Base-by-base conservation (phyloP, 2,329 filamentous ascomycete genomes). In the Scopulariopsis brevicaulis region DNA sequence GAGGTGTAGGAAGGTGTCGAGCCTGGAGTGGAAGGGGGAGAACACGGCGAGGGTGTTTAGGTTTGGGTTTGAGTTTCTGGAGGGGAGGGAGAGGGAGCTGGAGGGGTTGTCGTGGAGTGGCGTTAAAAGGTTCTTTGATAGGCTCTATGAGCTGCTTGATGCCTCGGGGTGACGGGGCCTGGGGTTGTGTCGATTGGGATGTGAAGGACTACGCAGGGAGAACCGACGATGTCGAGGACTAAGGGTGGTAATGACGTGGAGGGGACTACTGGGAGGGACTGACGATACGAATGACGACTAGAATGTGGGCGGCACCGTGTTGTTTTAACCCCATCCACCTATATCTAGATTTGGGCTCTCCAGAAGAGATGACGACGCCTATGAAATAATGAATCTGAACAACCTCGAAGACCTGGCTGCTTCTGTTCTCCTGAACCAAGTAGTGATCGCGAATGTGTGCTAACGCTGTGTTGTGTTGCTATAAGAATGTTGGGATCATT, bases 61-160 rank as follows among this genome's bases (percentile, higher is more conserved):
- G 20, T 57, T 12, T 18, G 55, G 46, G 11, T 57, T 57, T 28
- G 48, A 40, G 28, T 40, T 52, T 12, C 55, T 57, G 25, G 55
- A 43, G 22, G 14, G 22, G 35, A 32, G 28, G 37, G 10, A 20
- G 22, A 25, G 4, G 3, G 18, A n/a, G 37, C 22, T 55, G 20
- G 54, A 55, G 8, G 18, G n/a, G 4, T 32, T 32, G 37, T 24
- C 54, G n/a, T 55, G 37, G 35, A 25, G 54, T 5, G 37, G 37
- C 15, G 46, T 55, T 28, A 55, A 55, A 35, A 28, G 35, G 43
- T 55, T 55, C 40, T 55, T 55, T 18, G 54, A 55, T 34, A 8
- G 8, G 22, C 54, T 55, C 15, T 48, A 22, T 24, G 37, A 50
- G 22, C 46, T 50, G 5, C 46, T 50, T 14, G 46, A 50, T 20